Evolutionary conservation across 257 asterid genomes (phyloP), one percentile per base, ranked within the genome.

Genomic region (Orobanche coerulescens): DNA sequence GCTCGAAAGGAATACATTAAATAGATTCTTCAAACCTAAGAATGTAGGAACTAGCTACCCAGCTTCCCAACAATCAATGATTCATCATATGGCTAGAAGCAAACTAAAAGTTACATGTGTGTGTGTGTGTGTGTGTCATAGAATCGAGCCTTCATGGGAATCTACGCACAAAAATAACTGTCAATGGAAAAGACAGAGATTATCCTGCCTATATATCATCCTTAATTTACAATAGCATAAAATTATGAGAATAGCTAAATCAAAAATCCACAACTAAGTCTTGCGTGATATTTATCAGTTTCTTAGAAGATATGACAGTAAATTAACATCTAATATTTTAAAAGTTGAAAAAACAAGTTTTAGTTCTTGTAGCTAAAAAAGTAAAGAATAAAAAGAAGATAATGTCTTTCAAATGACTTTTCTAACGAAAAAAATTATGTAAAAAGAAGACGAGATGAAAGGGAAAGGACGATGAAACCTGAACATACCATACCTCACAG

Each of bases 401-500:
- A 37, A 36, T 40, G 11, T 26, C 26, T 37, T 14, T 62, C 63
- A 47, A 37, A 33, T 19, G 50, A 58, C 16, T 39, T 40, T 36
- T 13, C 15, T 5, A 34, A 26, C 62, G 16, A 58, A 34, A 34
- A 15, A 37, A 47, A 44, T 61, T 2, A 12, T 1, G 20, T 9
- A 43, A 39, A 25, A 60, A 33, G n/a, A n/a, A 25, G 39, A 59
- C 31, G 19, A 36, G 56, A 48, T 5, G 26, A 23, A 56, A 56
- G 36, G 16, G 14, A 28, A 57, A 31, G 24, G 50, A 43, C 12
- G 55, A 31, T 14, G 58, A 13, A 47, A 48, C 30, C 68, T 13
- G 66, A 67, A 63, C 46, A 52, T 20, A 48, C 47, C 56, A 59
- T 87, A 87, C 96, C 95, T 91, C 96, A 52, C 92, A 86, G 73